A percentile compares a stretch with the other conserved stretches of the same genome.
phyloP scores from a whole-genome alignment of 1,284 basidiomycete genomes.

The Mixia osmundae region DNA sequence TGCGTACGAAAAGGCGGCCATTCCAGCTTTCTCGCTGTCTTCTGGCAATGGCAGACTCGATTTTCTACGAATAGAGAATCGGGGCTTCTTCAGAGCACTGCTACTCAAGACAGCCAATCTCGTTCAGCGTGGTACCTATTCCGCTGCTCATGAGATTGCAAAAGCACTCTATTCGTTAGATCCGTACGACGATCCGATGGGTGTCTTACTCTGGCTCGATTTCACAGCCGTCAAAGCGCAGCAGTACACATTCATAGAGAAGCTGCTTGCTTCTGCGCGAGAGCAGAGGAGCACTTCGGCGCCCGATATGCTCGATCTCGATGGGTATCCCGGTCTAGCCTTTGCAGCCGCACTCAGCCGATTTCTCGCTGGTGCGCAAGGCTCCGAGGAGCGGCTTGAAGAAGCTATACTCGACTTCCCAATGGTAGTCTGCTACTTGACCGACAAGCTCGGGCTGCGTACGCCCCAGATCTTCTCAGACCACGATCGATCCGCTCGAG shows the following conservation, averaged over 20 bases:
- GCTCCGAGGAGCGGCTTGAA: constrained; percentile 50
- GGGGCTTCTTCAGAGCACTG: constrained; percentile 47
- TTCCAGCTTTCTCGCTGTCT: constrained; percentile 58
- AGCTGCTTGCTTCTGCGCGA: neutral
- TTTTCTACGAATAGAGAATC: constrained; percentile 59
- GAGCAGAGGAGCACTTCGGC: constrained; percentile 30
- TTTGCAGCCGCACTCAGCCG: constrained; percentile 52
- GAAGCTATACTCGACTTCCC: constrained; percentile 49
- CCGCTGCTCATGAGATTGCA: constrained; percentile 71
- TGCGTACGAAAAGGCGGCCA: constrained; percentile 63
- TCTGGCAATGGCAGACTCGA: constrained; percentile 56
- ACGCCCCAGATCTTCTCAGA: constrained; percentile 18
- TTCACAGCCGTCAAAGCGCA: constrained; percentile 5
- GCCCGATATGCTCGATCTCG: no score
- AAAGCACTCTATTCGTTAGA: constrained; percentile 32
- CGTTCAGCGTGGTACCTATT: constrained; percentile 58
- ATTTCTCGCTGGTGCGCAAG: constrained; percentile 51
- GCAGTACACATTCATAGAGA: constrained; percentile 3
- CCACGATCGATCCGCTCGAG: constrained; percentile 2
- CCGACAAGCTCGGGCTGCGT: constrained; percentile 4
- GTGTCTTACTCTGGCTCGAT: constrained; percentile 38
- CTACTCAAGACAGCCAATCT: constrained; percentile 21
- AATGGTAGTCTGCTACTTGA: constrained; percentile 23
- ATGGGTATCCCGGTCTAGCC: constrained; percentile 49
- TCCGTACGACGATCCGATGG: constrained; percentile 46